Conservation (phyloP, 805 yeast species). For the Candida sakaeoensis region DNA sequence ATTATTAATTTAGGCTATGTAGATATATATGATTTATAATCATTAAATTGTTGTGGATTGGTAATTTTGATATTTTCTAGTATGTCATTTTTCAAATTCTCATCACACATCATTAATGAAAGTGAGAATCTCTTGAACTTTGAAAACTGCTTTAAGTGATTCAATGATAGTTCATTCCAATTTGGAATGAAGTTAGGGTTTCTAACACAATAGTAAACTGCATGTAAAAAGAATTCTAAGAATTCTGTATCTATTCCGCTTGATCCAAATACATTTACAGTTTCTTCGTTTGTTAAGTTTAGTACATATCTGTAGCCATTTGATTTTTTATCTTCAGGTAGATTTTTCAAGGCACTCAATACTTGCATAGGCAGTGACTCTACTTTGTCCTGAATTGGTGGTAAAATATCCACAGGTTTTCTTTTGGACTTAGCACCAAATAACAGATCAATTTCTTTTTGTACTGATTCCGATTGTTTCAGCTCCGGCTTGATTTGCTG, state of each 20-base stretch:
- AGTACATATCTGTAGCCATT: constrained; percentile 37
- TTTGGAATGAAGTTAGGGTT: constrained; percentile 9
- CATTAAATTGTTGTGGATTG: constrained; percentile 2
- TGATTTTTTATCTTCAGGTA: constrained; percentile 22
- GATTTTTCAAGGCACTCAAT: constrained; percentile 20
- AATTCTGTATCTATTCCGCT: constrained; percentile 51
- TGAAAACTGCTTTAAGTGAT: constrained; percentile 23
- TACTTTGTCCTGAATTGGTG: constrained; percentile 3
- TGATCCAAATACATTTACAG: constrained; percentile 28
- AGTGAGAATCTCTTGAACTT: constrained; percentile 34
- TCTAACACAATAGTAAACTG: constrained; percentile 23
- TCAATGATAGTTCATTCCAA: constrained; percentile 17
- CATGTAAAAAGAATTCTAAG: constrained; percentile 45
- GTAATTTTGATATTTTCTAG: constrained; percentile 7
- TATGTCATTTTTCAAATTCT: constrained; percentile 13
- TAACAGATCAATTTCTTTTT: constrained; percentile 16
- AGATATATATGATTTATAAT: constrained; percentile 4
- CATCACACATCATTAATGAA: constrained; percentile 30
- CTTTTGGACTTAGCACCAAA: constrained; percentile 11
- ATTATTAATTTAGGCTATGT: constrained; percentile 10
- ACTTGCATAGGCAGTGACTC: constrained; percentile 20
- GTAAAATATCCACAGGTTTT: constrained; percentile 5
- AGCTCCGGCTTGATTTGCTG: neutral
- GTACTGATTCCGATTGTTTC: constrained; percentile 1
- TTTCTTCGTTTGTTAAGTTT: constrained; percentile 19